Percentiles rank a stretch among this genome's conserved stretches.
Conservation (phyloP, 495 filamentous ascomycete genomes). For the Aspergillus coremiiformis region DNA sequence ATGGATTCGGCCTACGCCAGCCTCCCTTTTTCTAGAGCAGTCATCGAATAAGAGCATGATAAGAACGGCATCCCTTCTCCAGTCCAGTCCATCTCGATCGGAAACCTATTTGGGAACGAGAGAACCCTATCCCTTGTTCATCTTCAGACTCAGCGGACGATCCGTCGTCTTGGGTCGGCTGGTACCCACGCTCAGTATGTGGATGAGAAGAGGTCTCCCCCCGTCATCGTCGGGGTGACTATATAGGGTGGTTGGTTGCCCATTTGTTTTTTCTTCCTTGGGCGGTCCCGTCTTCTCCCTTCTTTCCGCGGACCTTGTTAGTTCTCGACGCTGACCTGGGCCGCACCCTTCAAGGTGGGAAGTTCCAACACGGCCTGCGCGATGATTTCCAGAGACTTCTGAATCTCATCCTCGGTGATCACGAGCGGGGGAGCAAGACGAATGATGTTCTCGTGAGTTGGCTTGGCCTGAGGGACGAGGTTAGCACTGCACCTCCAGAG, state of each 20-base stretch:
- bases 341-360: conserved; percentile 40
- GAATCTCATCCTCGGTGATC: conserved; percentile 49
- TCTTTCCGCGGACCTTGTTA: conserved; percentile 14
- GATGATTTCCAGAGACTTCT: conserved; percentile 44
- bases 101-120: neutral
- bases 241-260: neutral
- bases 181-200: neutral
- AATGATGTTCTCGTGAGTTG: conserved; percentile 95
- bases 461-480: conserved; percentile 67
- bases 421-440: conserved; percentile 51
- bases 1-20: neutral
- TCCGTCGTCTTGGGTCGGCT: neutral
- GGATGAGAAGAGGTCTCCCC: neutral
- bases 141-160: neutral
- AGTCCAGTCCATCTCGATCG: neutral
- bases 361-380: conserved; percentile 42
- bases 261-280: neutral
- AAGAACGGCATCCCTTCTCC: neutral
- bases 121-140: neutral
- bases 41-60: neutral
- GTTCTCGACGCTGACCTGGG: conserved; percentile 44
- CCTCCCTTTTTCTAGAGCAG: neutral
- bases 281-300: neutral
- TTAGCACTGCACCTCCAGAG: conserved; percentile 22
- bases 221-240: neutral